These are phyloP conservation scores for Dianthus caryophyllus DNA, from an alignment of 148 eudicot genomes.

Conservation along the genomic window DNA sequence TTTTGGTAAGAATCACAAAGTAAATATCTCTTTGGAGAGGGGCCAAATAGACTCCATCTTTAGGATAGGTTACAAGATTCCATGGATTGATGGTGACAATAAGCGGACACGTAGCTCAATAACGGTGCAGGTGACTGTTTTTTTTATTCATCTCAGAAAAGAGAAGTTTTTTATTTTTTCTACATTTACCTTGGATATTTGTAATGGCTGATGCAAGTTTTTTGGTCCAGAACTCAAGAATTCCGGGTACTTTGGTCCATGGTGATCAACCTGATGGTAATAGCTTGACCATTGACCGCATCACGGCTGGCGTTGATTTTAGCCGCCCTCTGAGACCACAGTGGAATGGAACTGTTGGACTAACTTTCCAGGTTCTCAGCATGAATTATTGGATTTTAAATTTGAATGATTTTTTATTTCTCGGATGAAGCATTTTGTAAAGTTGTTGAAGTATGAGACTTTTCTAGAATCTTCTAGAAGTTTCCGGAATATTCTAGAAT, in stretches of 20 bases:
- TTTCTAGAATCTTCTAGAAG: too few species aligned
- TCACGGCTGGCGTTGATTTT: constrained; percentile 86
- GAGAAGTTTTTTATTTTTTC: neutral
- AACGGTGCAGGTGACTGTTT: constrained; percentile 75
- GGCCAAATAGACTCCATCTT: constrained; percentile 95
- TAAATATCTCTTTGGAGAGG: constrained; percentile 86
- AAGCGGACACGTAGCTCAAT: constrained; percentile 85
- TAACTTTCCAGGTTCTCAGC: constrained; percentile 73
- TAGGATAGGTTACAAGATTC: constrained; percentile 82
- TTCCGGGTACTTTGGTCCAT: constrained; percentile 89
- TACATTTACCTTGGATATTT: constrained; percentile 1
- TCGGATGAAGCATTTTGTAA: too few species aligned
- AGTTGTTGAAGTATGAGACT: too few species aligned
- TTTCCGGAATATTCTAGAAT: too few species aligned
- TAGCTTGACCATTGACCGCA: constrained; percentile 74
- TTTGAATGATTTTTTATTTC: too few species aligned
- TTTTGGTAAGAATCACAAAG: constrained; percentile 92
- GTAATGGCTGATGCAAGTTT: constrained; percentile 6
- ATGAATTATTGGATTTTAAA: neutral
- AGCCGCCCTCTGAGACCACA: constrained; percentile 90
- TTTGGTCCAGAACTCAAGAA: constrained; percentile 69
- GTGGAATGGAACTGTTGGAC: constrained; percentile 96
- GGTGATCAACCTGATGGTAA: constrained; percentile 70
- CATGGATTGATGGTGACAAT: constrained; percentile 99
- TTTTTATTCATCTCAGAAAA: too few species aligned